Conservation (phyloP, 2,329 filamentous ascomycete species). For the Fusarium buxicola region DNA sequence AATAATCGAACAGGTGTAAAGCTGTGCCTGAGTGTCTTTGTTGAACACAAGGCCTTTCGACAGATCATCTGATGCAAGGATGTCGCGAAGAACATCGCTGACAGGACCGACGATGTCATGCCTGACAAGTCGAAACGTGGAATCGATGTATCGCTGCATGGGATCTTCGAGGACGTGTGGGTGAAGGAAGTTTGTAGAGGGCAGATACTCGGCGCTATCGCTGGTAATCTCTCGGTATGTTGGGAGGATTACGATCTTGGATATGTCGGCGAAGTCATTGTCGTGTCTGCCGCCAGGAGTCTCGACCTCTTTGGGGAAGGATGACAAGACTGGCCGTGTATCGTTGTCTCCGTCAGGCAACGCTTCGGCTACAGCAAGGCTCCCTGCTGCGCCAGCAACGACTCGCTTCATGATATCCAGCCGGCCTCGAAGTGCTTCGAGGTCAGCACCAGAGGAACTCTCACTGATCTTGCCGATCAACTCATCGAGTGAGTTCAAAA, state of each 20-base stretch:
- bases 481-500: not conserved
- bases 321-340: not conserved
- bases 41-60: not conserved
- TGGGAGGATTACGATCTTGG: conserved; percentile 30
- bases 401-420: conserved; percentile 9
- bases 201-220: conserved; percentile 4
- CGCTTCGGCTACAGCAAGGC: not conserved
- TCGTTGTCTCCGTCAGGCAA: not conserved
- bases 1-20: not conserved
- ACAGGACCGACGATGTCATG: conserved; percentile 16
- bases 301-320: not conserved
- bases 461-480: not conserved
- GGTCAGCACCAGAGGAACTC: not conserved
- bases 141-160: conserved; percentile 17
- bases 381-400: not conserved
- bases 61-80: not conserved
- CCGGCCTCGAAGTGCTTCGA: not conserved
- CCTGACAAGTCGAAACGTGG: conserved; percentile 18
- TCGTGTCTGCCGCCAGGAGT: conserved; percentile 26
- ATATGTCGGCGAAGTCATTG: conserved; percentile 29
- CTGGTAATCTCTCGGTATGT: conserved; percentile 9
- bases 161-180: conserved; percentile 13
- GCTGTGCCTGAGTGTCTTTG: not conserved
- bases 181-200: conserved; percentile 9
- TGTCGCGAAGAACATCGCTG: conserved; percentile 9